Conservation (phyloP, 1,284 basidiomycete species). For the Xerocomus minutiporus region DNA sequence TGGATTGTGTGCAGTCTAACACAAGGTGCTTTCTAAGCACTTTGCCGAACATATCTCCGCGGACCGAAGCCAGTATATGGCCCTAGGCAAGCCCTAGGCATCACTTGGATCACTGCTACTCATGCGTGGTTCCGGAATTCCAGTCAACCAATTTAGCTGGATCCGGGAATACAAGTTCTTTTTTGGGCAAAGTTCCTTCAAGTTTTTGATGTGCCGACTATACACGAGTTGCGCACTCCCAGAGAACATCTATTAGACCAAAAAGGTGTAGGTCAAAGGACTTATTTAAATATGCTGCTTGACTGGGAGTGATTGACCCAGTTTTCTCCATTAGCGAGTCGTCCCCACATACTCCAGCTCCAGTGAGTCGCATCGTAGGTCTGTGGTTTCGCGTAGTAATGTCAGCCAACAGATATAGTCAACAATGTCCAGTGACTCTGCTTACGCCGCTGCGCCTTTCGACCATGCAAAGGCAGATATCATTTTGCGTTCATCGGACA, state of each 20-base stretch:
- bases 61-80: no score
- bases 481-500: slow-evolving; percentile 13
- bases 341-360: neutral
- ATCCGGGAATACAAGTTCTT: no score
- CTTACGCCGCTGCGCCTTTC: slow-evolving; percentile 4
- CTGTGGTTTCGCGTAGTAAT: neutral
- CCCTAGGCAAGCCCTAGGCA: no score
- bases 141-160: no score
- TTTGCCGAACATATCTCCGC: no score
- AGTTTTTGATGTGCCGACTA: no score
- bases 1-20: neutral
- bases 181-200: no score
- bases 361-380: neutral
- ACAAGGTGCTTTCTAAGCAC: no score
- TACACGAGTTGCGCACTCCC: no score
- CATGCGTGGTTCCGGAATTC: no score
- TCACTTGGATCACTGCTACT: no score
- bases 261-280: neutral
- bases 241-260: neutral
- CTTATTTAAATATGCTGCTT: neutral
- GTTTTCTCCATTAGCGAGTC: neutral
- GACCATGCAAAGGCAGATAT: slow-evolving; percentile 12
- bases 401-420: neutral
- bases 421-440: neutral
- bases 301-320: neutral